These are phyloP conservation scores for Monocercomonoides exilis DNA, from an alignment of 78 protist genomes.

Conservation along the genomic window DNA sequence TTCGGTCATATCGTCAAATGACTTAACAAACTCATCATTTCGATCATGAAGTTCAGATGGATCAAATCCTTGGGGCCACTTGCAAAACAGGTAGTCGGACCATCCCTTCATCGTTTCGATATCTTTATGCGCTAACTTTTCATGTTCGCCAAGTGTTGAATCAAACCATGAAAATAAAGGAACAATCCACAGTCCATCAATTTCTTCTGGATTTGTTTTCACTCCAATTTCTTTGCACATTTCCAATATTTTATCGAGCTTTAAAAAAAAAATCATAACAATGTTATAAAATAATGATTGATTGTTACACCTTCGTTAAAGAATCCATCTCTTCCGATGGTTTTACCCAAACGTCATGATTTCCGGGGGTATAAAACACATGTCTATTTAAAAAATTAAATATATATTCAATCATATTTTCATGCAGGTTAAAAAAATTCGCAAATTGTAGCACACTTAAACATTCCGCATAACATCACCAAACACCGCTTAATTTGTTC, in stretches of 20 bases:
- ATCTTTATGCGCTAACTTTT: not conserved
- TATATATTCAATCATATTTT: not conserved
- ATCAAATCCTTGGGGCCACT: not conserved
- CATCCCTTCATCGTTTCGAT: not conserved
- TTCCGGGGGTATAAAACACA: slow-evolving; percentile 16
- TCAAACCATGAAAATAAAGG: slow-evolving; percentile 19
- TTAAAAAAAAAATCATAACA: not conserved
- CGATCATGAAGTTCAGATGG: not conserved
- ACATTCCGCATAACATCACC: not conserved
- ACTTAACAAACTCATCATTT: not conserved
- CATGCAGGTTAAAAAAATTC: too few relatives aligned
- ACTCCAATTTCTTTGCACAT: slow-evolving; percentile 3
- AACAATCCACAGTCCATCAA: not conserved
- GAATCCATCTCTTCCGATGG: not conserved
- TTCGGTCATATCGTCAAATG: not conserved
- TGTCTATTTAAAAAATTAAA: too few relatives aligned
- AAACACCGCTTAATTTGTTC: not conserved
- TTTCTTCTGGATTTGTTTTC: not conserved
- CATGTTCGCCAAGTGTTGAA: too few relatives aligned
- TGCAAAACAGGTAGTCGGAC: not conserved
- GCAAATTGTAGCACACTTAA: too few relatives aligned
- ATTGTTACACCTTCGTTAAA: not conserved
- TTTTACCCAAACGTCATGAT: slow-evolving; percentile 10
- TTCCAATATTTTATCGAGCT: not conserved
- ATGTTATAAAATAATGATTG: not conserved